These are phyloP conservation scores for Cryoendolithus antarcticus DNA, from an alignment of 2,329 filamentous ascomycete genomes.

Conservation along the genomic window DNA sequence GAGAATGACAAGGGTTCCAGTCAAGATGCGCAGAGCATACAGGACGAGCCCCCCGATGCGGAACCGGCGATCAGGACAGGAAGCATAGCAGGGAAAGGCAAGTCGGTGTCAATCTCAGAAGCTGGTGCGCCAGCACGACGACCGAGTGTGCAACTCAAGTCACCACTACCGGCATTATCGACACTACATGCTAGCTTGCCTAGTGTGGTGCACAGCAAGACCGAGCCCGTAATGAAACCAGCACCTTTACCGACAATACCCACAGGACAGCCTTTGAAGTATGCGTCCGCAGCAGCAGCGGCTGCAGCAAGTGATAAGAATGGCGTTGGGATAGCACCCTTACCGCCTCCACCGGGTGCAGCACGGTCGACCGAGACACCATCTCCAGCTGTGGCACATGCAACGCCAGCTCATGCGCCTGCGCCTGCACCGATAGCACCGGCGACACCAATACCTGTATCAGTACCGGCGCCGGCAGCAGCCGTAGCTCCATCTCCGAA, in stretches of 20 bases:
- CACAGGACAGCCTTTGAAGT: constrained; percentile 84
- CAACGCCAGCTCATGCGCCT: constrained; percentile 31
- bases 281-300: constrained; percentile 88
- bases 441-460: constrained; percentile 8
- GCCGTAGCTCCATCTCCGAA: constrained; percentile 25
- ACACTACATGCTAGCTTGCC: constrained; percentile 68
- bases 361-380: constrained; percentile 44
- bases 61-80: constrained; percentile 33
- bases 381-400: constrained; percentile 33
- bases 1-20: constrained; percentile 87
- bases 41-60: constrained; percentile 64
- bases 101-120: constrained; percentile 47
- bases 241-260: constrained; percentile 73
- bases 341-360: constrained; percentile 74
- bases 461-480: constrained; percentile 28
- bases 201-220: constrained; percentile 47
- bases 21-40: constrained; percentile 84
- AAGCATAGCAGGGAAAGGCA: constrained; percentile 29
- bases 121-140: constrained; percentile 48
- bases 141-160: constrained; percentile 85
- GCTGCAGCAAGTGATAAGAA: constrained; percentile 85
- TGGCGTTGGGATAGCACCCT: constrained; percentile 76
- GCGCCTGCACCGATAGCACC: constrained; percentile 22
- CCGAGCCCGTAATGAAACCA: constrained; percentile 68
- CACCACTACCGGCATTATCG: constrained; percentile 80